Percentiles rank a stretch among this genome's conserved stretches.
These are phyloP conservation scores for Hypoxylon fuscum DNA, from an alignment of 495 filamentous ascomycete genomes.

Conservation along the genomic window DNA sequence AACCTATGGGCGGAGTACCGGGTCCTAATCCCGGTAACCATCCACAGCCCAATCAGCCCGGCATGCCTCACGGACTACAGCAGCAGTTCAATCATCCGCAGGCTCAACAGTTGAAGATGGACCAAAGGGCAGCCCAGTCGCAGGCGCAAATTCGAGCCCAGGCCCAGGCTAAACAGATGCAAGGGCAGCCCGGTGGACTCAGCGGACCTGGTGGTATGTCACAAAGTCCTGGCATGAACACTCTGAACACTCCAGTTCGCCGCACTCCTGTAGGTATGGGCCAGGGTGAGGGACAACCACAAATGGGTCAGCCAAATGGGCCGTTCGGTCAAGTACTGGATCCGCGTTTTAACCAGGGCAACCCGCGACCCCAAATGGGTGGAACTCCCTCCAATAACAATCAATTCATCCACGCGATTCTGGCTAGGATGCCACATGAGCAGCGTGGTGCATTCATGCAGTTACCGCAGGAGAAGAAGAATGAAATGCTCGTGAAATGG, in stretches of 20 bases:
- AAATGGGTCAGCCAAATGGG: constrained; percentile 46
- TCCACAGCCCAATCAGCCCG: constrained; percentile 46
- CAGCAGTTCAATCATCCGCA: constrained; percentile 51
- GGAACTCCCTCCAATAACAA: constrained; percentile 44
- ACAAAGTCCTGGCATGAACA: constrained; percentile 62
- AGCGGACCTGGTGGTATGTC: constrained; percentile 53
- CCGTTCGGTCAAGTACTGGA: constrained; percentile 51
- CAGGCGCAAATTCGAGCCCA: constrained; percentile 52
- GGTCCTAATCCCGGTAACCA: constrained; percentile 47
- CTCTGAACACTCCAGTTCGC: constrained; percentile 58
- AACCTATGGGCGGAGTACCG: constrained; percentile 51
- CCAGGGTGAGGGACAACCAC: constrained; percentile 43
- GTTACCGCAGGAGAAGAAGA: constrained; percentile 52
- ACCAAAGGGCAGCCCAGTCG: constrained; percentile 47
- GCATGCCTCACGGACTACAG: constrained; percentile 48
- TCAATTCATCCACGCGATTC: constrained; percentile 47
- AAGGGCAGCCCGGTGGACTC: constrained; percentile 58
- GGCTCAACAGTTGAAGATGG: constrained; percentile 51
- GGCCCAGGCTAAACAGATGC: constrained; percentile 54
- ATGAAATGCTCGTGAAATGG: constrained; percentile 55
- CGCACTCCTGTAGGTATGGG: constrained; percentile 55
- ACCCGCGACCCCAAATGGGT: constrained; percentile 42
- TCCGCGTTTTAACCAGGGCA: constrained; percentile 54
- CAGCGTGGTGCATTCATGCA: constrained; percentile 39
- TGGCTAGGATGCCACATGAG: constrained; percentile 45